phyloP scores from a whole-genome alignment of 2,329 filamentous ascomycete genomes.

The Cytospora mali region DNA sequence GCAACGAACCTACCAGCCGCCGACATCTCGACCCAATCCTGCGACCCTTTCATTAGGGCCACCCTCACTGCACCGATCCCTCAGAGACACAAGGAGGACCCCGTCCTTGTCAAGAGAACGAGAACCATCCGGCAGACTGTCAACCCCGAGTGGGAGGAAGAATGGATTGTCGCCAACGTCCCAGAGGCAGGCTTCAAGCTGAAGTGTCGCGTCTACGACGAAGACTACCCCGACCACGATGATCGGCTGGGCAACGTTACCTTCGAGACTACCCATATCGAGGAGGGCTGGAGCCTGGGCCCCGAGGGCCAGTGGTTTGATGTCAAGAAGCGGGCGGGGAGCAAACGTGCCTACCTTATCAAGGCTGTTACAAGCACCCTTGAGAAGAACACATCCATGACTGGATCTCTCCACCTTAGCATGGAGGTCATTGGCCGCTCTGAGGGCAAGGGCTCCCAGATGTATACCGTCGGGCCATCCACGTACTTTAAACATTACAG shows the following conservation, averaged over 20 bases:
- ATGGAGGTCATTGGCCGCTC: slow-evolving; percentile 79
- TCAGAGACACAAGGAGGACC: slow-evolving; percentile 83
- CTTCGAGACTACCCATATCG: slow-evolving; percentile 62
- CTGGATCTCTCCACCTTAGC: slow-evolving; percentile 71
- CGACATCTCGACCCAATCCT: slow-evolving; percentile 75
- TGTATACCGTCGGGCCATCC: slow-evolving; percentile 79
- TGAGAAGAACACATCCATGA: slow-evolving; percentile 64
- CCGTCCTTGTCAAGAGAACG: slow-evolving; percentile 72
- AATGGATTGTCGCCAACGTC: slow-evolving; percentile 88
- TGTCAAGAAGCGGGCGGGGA: slow-evolving; percentile 82
- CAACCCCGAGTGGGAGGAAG: slow-evolving; percentile 78
- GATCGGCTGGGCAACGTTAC: slow-evolving; percentile 88
- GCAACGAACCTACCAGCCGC: slow-evolving; percentile 81
- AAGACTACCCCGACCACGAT: slow-evolving; percentile 83
- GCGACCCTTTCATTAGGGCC: slow-evolving; percentile 81
- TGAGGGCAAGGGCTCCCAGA: slow-evolving; percentile 65
- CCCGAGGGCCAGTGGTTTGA: slow-evolving; percentile 62
- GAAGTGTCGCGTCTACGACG: slow-evolving; percentile 87
- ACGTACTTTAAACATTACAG: slow-evolving; percentile 84
- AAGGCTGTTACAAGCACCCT: slow-evolving; percentile 69
- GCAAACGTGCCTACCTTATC: slow-evolving; percentile 81
- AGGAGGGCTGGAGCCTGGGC: slow-evolving; percentile 71
- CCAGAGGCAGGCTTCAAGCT: slow-evolving; percentile 79
- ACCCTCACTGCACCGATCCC: slow-evolving; percentile 73
- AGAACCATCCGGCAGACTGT: slow-evolving; percentile 72